Percentiles rank a stretch among this genome's conserved stretches.
phyloP scores from a whole-genome alignment of 2,329 filamentous ascomycete genomes.

The Sporothrix humicola region DNA sequence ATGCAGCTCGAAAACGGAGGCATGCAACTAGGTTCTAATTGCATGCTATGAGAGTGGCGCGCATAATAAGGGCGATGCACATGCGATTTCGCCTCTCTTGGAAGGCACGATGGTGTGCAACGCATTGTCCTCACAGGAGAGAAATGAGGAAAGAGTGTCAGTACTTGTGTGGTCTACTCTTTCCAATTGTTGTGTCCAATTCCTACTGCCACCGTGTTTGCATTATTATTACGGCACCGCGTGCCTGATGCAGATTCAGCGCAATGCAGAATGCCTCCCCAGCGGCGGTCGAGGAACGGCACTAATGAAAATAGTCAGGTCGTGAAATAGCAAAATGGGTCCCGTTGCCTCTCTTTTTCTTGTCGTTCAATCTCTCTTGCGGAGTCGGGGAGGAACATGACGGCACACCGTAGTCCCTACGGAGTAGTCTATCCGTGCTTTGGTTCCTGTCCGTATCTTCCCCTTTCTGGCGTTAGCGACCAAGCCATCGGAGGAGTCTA shows the following conservation, averaged over 20 bases:
- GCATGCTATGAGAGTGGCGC: constrained; percentile 3
- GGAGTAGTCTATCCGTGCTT: constrained; percentile 17
- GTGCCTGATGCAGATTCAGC: constrained; percentile 11
- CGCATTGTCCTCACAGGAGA: neutral
- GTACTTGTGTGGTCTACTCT: neutral
- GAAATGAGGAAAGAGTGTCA: constrained; percentile 1
- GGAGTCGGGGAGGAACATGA: constrained; percentile 12
- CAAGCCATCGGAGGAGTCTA: neutral
- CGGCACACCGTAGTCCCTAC: constrained; percentile 14
- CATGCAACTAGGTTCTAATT: neutral
- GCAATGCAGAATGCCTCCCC: constrained; percentile 24
- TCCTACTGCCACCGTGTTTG: no score
- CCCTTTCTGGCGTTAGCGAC: constrained; percentile 10
- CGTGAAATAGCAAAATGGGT: neutral
- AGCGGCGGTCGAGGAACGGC: neutral
- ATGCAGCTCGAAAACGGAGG: constrained; percentile 17
- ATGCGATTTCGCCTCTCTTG: constrained; percentile 3
- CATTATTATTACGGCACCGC: neutral
- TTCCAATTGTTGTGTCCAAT: neutral
- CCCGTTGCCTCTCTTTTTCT: neutral
- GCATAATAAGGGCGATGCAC: neutral
- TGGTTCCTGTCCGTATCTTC: constrained; percentile 8
- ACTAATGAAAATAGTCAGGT: constrained; percentile 15
- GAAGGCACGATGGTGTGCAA: neutral
- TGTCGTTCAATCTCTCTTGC: constrained; percentile 16